Evolutionary conservation across 2,329 filamentous ascomycete genomes (phyloP).

Genomic region (Trichoderma atroviride): DNA sequence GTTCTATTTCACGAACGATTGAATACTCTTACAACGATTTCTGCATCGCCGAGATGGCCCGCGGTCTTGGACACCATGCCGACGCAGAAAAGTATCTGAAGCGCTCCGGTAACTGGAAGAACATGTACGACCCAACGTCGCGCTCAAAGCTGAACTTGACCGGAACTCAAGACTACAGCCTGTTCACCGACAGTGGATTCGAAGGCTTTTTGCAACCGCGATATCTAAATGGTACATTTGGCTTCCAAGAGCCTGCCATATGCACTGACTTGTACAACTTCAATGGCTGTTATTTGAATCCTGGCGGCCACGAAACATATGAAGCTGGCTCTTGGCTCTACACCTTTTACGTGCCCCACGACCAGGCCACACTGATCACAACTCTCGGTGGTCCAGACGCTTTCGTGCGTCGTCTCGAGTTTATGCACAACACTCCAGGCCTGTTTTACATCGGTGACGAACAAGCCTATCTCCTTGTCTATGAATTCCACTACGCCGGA

Average conservation of each 20-base stretch:
- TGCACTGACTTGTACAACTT: constrained; percentile 49
- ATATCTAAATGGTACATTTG: constrained; percentile 66
- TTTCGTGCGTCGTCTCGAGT: constrained; percentile 64
- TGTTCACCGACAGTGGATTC: constrained; percentile 48
- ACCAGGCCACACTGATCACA: constrained; percentile 51
- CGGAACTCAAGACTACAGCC: constrained; percentile 44
- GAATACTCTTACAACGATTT: constrained; percentile 84
- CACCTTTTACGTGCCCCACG: constrained; percentile 60
- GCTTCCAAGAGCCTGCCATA: constrained; percentile 62
- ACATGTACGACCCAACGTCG: constrained; percentile 58
- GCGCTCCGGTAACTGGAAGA: constrained; percentile 69
- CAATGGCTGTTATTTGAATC: constrained; percentile 41
- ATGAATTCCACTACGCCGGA: constrained; percentile 66
- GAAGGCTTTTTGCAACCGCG: constrained; percentile 71
- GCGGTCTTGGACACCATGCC: constrained; percentile 54
- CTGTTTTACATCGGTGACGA: constrained; percentile 71
- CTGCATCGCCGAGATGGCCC: constrained; percentile 65
- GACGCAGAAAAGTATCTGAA: constrained; percentile 62
- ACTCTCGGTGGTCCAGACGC: constrained; percentile 59
- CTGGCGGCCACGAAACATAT: constrained; percentile 54
- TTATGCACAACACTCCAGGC: constrained; percentile 63
- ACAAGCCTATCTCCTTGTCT: constrained; percentile 55
- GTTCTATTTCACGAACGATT: constrained; percentile 72
- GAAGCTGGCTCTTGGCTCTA: constrained; percentile 74
- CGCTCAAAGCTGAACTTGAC: constrained; percentile 42